phyloP scores from a whole-genome alignment of 2,329 filamentous ascomycete species.

The Fusarium nematophilum region DNA sequence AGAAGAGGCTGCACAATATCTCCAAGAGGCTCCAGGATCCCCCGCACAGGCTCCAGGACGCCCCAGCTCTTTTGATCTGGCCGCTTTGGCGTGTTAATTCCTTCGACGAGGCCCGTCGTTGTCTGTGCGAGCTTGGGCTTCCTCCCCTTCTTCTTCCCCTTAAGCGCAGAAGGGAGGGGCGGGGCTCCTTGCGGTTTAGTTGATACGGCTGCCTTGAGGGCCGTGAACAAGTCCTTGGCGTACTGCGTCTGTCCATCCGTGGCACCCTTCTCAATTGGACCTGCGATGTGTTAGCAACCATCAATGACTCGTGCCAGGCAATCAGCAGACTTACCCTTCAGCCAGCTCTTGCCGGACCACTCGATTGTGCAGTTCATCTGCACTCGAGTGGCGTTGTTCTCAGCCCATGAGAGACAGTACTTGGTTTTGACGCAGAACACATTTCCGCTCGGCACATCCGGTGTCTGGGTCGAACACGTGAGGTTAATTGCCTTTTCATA shows the following conservation, averaged over 20 bases:
- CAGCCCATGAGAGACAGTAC: conserved; percentile 93
- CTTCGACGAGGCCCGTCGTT: conserved; percentile 55
- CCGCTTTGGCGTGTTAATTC: conserved; percentile 55
- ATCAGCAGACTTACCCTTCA: conserved; percentile 77
- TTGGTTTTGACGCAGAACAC: conserved; percentile 92
- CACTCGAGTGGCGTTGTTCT: conserved; percentile 85
- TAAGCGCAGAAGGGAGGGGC: conserved; percentile 59
- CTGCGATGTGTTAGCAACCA: conserved; percentile 60
- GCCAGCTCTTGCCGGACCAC: conserved; percentile 98
- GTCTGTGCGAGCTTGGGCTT: conserved; percentile 61
- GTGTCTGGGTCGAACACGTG: conserved; percentile 86
- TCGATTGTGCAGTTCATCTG: conserved; percentile 92
- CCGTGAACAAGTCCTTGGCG: conserved; percentile 81
- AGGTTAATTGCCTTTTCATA: conserved; percentile 88
- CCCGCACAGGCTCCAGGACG: conserved; percentile 80
- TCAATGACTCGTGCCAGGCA: background rate
- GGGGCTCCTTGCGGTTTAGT: conserved; percentile 67
- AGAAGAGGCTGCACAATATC: conserved; percentile 78
- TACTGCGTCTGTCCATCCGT: conserved; percentile 89
- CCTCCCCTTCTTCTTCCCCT: conserved; percentile 71
- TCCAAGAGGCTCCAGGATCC: conserved; percentile 74
- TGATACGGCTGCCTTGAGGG: conserved; percentile 78
- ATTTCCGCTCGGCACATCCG: conserved; percentile 94
- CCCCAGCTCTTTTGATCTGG: conserved; percentile 74
- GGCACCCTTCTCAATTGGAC: conserved; percentile 94